Evolutionary conservation across 2,329 filamentous ascomycete genomes (phyloP).

Genomic region (Sordariomycetes sp.): DNA sequence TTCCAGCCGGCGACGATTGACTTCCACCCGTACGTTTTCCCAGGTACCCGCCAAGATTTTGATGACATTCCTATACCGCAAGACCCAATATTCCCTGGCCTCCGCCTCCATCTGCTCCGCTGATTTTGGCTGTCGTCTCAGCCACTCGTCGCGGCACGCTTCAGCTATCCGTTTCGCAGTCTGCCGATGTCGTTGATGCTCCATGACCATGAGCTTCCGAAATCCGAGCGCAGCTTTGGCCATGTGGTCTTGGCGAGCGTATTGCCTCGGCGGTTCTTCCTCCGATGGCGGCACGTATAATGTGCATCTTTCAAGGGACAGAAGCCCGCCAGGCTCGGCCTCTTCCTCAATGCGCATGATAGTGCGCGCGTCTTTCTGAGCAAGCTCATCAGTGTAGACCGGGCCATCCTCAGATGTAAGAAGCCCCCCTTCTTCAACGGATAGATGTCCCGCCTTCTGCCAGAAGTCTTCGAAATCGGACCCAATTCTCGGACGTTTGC

Average conservation of each 20-base stretch:
- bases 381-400: slow-evolving; percentile 50
- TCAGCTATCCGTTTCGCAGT: slow-evolving; percentile 72
- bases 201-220: slow-evolving; percentile 67
- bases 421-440: slow-evolving; percentile 51
- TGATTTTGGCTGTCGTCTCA: slow-evolving; percentile 63
- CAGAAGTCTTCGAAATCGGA: slow-evolving; percentile 51
- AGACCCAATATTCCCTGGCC: slow-evolving; percentile 55
- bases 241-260: slow-evolving; percentile 81
- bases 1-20: slow-evolving; percentile 49
- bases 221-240: slow-evolving; percentile 73
- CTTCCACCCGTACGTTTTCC: slow-evolving; percentile 54
- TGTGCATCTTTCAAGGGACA: slow-evolving; percentile 62
- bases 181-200: slow-evolving; percentile 69
- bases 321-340: slow-evolving; percentile 62
- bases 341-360: slow-evolving; percentile 65
- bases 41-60: slow-evolving; percentile 47
- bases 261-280: slow-evolving; percentile 69
- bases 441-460: slow-evolving; percentile 35
- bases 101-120: slow-evolving; percentile 77
- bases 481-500: slow-evolving; percentile 42
- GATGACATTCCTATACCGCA: slow-evolving; percentile 64
- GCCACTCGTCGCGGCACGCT: slow-evolving; percentile 69
- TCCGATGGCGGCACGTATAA: slow-evolving; percentile 62
- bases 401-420: slow-evolving; percentile 44
- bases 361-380: slow-evolving; percentile 58